phyloP scores from a whole-genome alignment of 129 eudicot genomes.

The Silybum marianum region DNA sequence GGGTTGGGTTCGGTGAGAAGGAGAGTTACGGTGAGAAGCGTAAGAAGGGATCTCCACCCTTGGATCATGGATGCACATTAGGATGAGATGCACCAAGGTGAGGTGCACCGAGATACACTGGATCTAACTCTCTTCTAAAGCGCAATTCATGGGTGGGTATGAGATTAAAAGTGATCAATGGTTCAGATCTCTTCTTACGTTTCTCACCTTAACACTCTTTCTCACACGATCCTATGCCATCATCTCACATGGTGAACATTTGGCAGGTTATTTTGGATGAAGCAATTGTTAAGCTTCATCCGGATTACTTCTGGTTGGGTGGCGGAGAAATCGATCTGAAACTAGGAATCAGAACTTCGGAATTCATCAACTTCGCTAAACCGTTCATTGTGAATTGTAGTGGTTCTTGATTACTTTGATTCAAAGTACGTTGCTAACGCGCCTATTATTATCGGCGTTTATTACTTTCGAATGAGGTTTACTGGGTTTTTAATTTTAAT shows the following conservation, averaged over 20 bases:
- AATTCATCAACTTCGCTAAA: constrained; percentile 52
- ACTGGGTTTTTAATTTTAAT: background rate
- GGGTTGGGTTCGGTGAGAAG: too few relatives aligned
- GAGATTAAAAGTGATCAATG: too few relatives aligned
- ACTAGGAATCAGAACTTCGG: constrained; percentile 65
- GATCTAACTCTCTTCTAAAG: too few relatives aligned
- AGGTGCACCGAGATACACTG: too few relatives aligned
- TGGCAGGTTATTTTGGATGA: constrained; percentile 92
- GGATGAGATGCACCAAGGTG: too few relatives aligned
- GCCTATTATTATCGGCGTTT: constrained; percentile 6
- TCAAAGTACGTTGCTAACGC: background rate
- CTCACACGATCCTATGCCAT: too few relatives aligned
- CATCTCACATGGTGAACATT: constrained; percentile 9
- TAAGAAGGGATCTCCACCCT: too few relatives aligned
- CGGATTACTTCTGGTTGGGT: constrained; percentile 95
- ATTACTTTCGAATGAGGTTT: constrained; percentile 2
- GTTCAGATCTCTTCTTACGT: too few relatives aligned
- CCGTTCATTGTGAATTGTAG: constrained; percentile 76
- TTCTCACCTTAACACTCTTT: too few relatives aligned
- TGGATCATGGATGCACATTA: too few relatives aligned
- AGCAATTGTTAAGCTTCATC: constrained; percentile 81
- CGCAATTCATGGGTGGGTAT: too few relatives aligned
- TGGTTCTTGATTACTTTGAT: constrained; percentile 37
- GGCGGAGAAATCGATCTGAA: constrained; percentile 88
- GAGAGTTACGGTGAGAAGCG: too few relatives aligned